Evolutionary conservation across 2,329 filamentous ascomycete species (phyloP).

Genomic region (Myriosclerotinia duriaeana): DNA sequence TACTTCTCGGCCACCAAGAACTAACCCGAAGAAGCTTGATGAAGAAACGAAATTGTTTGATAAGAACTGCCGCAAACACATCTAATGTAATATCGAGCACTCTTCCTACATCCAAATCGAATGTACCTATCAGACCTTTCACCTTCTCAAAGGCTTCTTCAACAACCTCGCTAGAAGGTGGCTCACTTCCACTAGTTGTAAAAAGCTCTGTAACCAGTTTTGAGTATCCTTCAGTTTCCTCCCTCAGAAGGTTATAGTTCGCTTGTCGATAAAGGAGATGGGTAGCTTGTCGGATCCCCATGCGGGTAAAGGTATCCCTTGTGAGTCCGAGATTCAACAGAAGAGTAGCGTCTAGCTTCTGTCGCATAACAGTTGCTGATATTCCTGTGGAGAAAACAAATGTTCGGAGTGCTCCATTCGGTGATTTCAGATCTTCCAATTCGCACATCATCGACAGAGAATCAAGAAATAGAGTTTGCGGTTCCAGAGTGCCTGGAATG

Average conservation of each 20-base stretch:
- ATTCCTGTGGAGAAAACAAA: constrained; percentile 74
- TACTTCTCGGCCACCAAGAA: constrained; percentile 89
- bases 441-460: constrained; percentile 78
- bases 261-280: constrained; percentile 93
- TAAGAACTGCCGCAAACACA: constrained; percentile 88
- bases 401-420: constrained; percentile 55
- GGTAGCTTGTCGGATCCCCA: constrained; percentile 86
- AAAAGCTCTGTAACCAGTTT: constrained; percentile 96
- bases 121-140: constrained; percentile 92
- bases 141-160: constrained; percentile 87
- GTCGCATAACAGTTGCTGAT: constrained; percentile 69
- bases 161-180: constrained; percentile 72
- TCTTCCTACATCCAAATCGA: constrained; percentile 92
- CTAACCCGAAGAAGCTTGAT: constrained; percentile 88
- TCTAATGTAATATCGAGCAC: constrained; percentile 93
- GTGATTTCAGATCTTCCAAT: constrained; percentile 48
- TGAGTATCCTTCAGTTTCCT: constrained; percentile 95
- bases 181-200: constrained; percentile 75
- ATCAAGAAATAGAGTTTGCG: constrained; percentile 75
- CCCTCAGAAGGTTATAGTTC: constrained; percentile 92
- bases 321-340: constrained; percentile 77
- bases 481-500: constrained; percentile 56
- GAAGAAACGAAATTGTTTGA: constrained; percentile 92
- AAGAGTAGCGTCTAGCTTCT: constrained; percentile 76
- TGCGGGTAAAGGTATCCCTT: constrained; percentile 76